Evolutionary conservation across 75 land plant species (phyloP).

Genomic region (Pinus taeda): DNA sequence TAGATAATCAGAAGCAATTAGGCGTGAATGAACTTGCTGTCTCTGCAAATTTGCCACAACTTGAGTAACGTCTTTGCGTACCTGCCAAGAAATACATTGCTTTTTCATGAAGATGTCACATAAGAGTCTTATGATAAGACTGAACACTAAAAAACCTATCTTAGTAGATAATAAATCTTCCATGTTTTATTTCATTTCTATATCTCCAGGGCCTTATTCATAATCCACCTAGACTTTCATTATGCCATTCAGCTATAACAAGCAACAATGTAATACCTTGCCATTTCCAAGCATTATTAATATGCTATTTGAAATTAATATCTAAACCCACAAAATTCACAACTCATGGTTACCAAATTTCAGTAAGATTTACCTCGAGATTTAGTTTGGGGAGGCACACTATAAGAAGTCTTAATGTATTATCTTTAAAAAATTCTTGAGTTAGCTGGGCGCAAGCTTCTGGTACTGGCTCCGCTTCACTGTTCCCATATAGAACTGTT

Average conservation of each 20-base stretch:
- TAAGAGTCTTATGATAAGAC: too few relatives aligned
- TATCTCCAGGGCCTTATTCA: neutral
- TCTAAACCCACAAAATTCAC: neutral
- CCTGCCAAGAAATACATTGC: constrained; percentile 29
- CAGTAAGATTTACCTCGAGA: constrained; percentile 56
- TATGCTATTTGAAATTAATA: neutral
- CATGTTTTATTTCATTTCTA: neutral
- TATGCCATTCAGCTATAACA: neutral
- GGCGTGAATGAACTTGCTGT: constrained; percentile 74
- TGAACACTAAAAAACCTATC: neutral
- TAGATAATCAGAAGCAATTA: constrained; percentile 87
- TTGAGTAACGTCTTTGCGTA: constrained; percentile 85
- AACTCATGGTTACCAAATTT: constrained; percentile 2
- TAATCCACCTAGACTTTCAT: neutral
- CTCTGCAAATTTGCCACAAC: constrained; percentile 90
- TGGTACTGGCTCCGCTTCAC: constrained; percentile 86
- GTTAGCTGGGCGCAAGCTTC: constrained; percentile 94
- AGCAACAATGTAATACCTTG: neutral
- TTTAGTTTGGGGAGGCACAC: constrained; percentile 81
- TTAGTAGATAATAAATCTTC: neutral
- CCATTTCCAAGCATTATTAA: neutral
- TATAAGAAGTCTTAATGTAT: constrained; percentile 74
- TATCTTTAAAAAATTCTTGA: constrained; percentile 84
- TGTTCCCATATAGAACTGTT: constrained; percentile 74
- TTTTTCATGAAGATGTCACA: neutral